Evolutionary conservation across 2,329 filamentous ascomycete genomes (phyloP).

Genomic region (Fusarium illudens): DNA sequence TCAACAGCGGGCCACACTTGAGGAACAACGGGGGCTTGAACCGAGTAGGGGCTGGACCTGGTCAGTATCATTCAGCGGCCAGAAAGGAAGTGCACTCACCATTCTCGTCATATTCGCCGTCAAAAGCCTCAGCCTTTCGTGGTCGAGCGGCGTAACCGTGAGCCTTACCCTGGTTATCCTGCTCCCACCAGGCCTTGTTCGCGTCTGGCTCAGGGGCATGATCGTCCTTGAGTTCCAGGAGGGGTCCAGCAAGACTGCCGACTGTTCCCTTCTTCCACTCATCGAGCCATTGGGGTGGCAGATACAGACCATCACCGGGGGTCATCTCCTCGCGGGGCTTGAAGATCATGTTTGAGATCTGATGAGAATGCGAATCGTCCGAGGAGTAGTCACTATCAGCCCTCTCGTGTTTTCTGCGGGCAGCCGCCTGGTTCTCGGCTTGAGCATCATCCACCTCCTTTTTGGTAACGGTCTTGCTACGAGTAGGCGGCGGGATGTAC

Average conservation of each 20-base stretch:
- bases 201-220: slow-evolving; percentile 53
- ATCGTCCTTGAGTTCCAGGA: slow-evolving; percentile 67
- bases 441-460: slow-evolving; percentile 12
- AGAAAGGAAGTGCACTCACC: slow-evolving; percentile 50
- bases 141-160: slow-evolving; percentile 57
- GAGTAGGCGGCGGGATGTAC: slow-evolving; percentile 35
- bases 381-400: slow-evolving; percentile 45
- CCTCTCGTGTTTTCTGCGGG: slow-evolving; percentile 38
- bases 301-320: slow-evolving; percentile 65
- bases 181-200: slow-evolving; percentile 81
- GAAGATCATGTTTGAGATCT: slow-evolving; percentile 53
- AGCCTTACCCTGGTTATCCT: slow-evolving; percentile 56
- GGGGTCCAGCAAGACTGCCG: slow-evolving; percentile 64
- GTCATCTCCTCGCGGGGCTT: slow-evolving; percentile 52
- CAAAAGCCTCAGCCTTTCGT: slow-evolving; percentile 70
- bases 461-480: slow-evolving; percentile 30
- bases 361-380: slow-evolving; percentile 47
- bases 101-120: slow-evolving; percentile 73
- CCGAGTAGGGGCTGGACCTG: slow-evolving; percentile 63
- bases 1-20: slow-evolving; percentile 88
- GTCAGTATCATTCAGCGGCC: slow-evolving; percentile 13
- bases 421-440: slow-evolving; percentile 27
- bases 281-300: slow-evolving; percentile 67
- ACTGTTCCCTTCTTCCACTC: slow-evolving; percentile 77
- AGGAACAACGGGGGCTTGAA: slow-evolving; percentile 88